Evolutionary conservation across 2,329 filamentous ascomycete species (phyloP).

Genomic region (Pyrenochaeta sp.): DNA sequence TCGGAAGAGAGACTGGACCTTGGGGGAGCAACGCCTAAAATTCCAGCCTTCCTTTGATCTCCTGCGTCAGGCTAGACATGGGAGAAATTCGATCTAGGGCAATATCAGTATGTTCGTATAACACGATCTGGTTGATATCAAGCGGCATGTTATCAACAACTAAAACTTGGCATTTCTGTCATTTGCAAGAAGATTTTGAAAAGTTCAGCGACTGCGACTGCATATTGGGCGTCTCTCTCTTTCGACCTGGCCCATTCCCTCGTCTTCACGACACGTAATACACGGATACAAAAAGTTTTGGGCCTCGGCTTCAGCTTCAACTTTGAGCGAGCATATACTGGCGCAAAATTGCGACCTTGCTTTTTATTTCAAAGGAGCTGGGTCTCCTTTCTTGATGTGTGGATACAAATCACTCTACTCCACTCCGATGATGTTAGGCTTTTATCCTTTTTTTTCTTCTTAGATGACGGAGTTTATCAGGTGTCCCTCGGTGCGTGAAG

Average conservation of each 20-base stretch:
- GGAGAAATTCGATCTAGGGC: too few species aligned
- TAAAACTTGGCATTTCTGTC: slow-evolving; percentile 5
- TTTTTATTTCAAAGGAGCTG: background rate
- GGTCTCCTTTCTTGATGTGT: background rate
- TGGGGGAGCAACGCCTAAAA: slow-evolving; percentile 30
- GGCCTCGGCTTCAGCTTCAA: slow-evolving; percentile 2
- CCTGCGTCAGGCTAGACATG: too few species aligned
- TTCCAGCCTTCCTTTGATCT: too few species aligned
- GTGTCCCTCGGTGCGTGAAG: background rate
- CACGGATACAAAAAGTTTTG: slow-evolving; percentile 11
- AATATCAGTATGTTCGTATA: too few species aligned
- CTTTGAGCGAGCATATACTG: slow-evolving; percentile 2
- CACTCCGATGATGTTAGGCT: background rate
- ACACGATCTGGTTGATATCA: background rate
- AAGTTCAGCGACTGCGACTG: slow-evolving; percentile 15
- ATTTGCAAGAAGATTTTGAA: slow-evolving; percentile 10
- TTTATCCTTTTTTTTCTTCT: background rate
- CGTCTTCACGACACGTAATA: slow-evolving; percentile 2
- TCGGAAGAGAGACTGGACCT: slow-evolving; percentile 27
- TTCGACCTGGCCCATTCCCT: background rate
- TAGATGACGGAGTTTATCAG: background rate
- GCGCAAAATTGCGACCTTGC: background rate
- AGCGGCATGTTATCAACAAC: background rate
- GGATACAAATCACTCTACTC: background rate
- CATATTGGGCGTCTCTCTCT: slow-evolving; percentile 9